Base-by-base conservation (phyloP, 2,329 filamentous ascomycete species). In the Diaporthe destruens region DNA sequence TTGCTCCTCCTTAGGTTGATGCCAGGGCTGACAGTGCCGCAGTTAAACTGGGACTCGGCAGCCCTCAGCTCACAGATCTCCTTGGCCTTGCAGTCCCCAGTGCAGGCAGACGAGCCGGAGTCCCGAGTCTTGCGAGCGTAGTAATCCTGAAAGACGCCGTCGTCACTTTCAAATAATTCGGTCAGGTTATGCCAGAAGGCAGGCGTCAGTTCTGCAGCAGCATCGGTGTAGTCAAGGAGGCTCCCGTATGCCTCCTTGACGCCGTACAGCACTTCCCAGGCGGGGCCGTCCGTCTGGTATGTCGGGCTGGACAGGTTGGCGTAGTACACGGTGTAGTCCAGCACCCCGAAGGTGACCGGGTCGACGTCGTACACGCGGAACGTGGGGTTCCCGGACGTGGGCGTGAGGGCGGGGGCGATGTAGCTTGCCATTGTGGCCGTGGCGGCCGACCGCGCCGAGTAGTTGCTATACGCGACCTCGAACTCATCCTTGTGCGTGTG, bases 301-400 rank as follows among this genome's bases (percentile, higher is more conserved):
- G 79, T 77, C 0, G 84, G 78, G 49, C 83, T 79, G 54, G 78
- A 82, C 80, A 88, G 85, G 77, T 90, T 84, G 71, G 88, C 86
- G 29, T 85, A 84, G 79, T 90, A 90, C 1, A 85, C 86, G 5
- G 84, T 87, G 42, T 82, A 81, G 71, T 90, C 89, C 1, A 90
- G 79, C 11, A 91, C 82, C 55, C 81, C 87, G 75, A 87, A 90
- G 0, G 88, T 90, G 11, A 84, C 84, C 0, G 89, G 86, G 76
- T 91, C 88, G 71, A 91, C 84, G 20, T 86, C 83, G 80, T 90
- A 90, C 54, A 90, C 84, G 61, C 87, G 86, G 80, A 90, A 91
- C 4, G 88, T 84, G 0, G 89, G 87, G 75, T 87, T 85, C 39
- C 86, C 88, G 0, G 85, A 87, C 1, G 83, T 88, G 0, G 88